Percentiles rank a stretch among this genome's conserved stretches.
Evolutionary conservation across 2,329 filamentous ascomycete species (phyloP).

Genomic region (Cladosporium sp.): DNA sequence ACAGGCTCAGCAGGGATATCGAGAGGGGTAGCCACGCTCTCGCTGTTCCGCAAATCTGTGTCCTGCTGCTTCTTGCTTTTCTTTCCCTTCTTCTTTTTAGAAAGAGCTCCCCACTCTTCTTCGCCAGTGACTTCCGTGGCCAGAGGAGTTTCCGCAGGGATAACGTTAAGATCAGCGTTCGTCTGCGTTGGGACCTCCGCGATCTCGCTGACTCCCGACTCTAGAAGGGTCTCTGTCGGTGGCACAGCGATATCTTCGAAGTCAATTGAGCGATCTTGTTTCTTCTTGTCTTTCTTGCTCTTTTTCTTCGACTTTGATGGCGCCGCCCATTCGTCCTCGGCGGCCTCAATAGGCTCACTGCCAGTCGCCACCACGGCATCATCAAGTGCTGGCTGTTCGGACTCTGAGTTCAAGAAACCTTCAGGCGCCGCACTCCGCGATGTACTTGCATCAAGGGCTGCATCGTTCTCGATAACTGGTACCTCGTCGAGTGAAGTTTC

Average conservation of each 20-base stretch:
- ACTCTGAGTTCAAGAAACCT: not conserved
- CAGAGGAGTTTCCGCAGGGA: not conserved
- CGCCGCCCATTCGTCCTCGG: not conserved
- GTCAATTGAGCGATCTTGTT: constrained; percentile 14
- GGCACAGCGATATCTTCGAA: constrained; percentile 11
- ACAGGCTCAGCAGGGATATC: not conserved
- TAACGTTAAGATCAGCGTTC: too few relatives aligned
- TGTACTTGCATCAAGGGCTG: not conserved
- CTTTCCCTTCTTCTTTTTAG: constrained; percentile 33
- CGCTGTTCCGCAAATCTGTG: not conserved
- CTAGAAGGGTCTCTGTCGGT: not conserved
- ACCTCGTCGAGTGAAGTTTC: not conserved
- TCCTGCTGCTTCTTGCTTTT: constrained; percentile 29
- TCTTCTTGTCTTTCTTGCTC: constrained; percentile 32
- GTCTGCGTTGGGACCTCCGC: not conserved
- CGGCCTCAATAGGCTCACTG: constrained; percentile 11
- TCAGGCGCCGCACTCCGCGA: not conserved
- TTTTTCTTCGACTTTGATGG: constrained; percentile 25
- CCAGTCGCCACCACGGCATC: not conserved
- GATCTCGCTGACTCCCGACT: not conserved
- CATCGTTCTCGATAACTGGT: not conserved
- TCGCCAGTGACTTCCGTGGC: not conserved
- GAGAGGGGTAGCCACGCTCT: not conserved
- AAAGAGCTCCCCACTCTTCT: constrained; percentile 24
- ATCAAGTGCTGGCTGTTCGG: not conserved